phyloP scores from a whole-genome alignment of 2,329 filamentous ascomycete genomes.

The Fusarium setosum region DNA sequence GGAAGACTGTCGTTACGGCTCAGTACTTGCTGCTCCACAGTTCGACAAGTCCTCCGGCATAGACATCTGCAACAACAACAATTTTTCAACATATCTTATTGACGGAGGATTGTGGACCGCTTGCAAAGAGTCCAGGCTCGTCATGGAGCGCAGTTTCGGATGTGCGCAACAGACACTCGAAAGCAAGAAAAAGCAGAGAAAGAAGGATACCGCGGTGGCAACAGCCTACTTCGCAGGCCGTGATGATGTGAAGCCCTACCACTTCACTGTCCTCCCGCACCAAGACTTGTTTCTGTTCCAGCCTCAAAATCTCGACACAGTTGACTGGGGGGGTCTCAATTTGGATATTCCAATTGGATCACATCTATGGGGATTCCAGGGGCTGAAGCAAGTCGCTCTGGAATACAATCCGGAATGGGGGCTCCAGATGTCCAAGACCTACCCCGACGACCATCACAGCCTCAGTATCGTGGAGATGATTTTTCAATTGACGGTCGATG shows the following conservation, averaged over 20 bases:
- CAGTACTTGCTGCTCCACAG: not conserved
- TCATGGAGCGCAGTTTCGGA: not conserved
- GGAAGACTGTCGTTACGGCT: not conserved
- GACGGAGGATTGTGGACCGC: slow-evolving; percentile 5
- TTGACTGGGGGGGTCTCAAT: not conserved
- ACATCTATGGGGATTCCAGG: accelerated
- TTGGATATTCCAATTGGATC: not conserved
- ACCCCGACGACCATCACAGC: too few species aligned
- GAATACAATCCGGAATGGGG: slow-evolving; percentile 16
- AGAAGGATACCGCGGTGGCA: not conserved
- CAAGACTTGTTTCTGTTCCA: slow-evolving; percentile 21
- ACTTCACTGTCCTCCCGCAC: slow-evolving; percentile 4
- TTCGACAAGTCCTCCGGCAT: not conserved
- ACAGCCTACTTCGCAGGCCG: not conserved
- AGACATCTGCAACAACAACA: not conserved
- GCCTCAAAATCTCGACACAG: not conserved
- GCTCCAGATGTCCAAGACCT: not conserved
- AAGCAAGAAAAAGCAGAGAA: too few species aligned
- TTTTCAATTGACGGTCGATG: not conserved
- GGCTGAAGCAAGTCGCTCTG: not conserved
- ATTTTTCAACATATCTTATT: not conserved
- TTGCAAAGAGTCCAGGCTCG: not conserved
- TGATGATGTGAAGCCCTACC: not conserved
- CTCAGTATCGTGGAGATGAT: not conserved
- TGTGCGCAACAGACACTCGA: not conserved